Base-by-base conservation (phyloP, 2,329 filamentous ascomycete species). In the Colletotrichum magnum region DNA sequence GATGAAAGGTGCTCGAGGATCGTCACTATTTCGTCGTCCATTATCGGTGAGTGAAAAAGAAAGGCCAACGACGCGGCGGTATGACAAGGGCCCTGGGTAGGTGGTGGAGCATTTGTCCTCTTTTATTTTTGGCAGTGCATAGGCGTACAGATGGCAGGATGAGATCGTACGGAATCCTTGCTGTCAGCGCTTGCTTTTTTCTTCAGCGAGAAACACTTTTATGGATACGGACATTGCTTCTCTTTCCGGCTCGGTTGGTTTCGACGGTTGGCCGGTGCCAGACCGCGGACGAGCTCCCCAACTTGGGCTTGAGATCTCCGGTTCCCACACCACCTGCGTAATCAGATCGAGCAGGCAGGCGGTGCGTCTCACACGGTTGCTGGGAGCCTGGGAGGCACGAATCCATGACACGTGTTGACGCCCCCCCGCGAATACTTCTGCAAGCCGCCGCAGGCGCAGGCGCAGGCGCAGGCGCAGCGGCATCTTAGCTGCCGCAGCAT, bases 81-180 rank as follows among this genome's bases (percentile, higher is more conserved):
- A 39, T 24, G 10, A 48, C 48, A 68, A 43, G 54, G 48, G 41
- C 65, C 65, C 39, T 13, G 21, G 62, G 24, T 47, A 45, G 24
- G 16, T 50, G 13, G 28, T 54, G 65, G 65, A 51, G 48, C 26
- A 36, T 10, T n/a, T 26, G 59, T 51, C 10, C 36, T 52, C 47
- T 52, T 18, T 50, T 57, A 26, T 57, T 43, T 58, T 32, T 53
- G 47, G 53, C 36, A 41, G 45, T n/a, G 45, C 45, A 18, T 26
- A 21, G 12, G n/a, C 50, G 45, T 48, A 58, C 21, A 48, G 18
- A 59, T 58, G 47, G 39, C 28, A 54, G 60, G 28, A 48, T 53
- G 41, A 41, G 41, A 48, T 59, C 28, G 53, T 36, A 54, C 48
- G 26, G 16, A 54, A 53, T 63, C 60, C 65, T 68, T 68, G 61